phyloP scores from a whole-genome alignment of 1,139 yeast species.

The Chernovozyma aurita region DNA sequence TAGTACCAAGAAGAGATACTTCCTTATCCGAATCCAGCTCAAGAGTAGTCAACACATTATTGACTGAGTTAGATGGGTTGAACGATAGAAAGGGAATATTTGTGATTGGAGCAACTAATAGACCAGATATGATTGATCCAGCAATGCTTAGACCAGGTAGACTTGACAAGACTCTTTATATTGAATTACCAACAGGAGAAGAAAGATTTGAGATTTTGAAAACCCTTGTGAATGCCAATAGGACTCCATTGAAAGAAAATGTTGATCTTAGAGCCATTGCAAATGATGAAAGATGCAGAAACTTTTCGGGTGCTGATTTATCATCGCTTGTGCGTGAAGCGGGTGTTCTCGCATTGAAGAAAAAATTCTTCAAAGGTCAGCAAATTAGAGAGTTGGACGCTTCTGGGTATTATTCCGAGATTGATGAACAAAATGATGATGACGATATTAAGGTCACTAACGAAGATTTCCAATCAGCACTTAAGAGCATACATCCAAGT shows the following conservation, averaged over 20 bases:
- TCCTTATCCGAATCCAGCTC: slow-evolving; percentile 86
- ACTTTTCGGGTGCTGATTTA: slow-evolving; percentile 94
- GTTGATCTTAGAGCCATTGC: slow-evolving; percentile 66
- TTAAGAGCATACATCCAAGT: slow-evolving; percentile 77
- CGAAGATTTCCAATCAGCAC: slow-evolving; percentile 68
- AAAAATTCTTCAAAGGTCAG: slow-evolving; percentile 52
- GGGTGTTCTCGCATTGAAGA: slow-evolving; percentile 80
- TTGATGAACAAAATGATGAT: too few relatives aligned
- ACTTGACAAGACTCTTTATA: slow-evolving; percentile 86
- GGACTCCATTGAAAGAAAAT: slow-evolving; percentile 66
- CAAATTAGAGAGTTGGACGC: slow-evolving; percentile 47
- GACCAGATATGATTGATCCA: slow-evolving; percentile 98
- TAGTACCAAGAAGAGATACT: slow-evolving; percentile 91
- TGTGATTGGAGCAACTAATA: slow-evolving; percentile 93
- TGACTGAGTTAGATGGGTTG: slow-evolving; percentile 92
- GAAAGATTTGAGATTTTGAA: slow-evolving; percentile 80
- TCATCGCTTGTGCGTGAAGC: slow-evolving; percentile 92
- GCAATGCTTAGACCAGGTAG: slow-evolving; percentile 98
- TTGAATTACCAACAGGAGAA: slow-evolving; percentile 74
- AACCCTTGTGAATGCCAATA: slow-evolving; percentile 67
- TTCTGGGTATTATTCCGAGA: slow-evolving; percentile 36
- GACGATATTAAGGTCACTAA: slow-evolving; percentile 50
- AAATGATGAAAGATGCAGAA: slow-evolving; percentile 72
- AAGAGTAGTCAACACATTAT: slow-evolving; percentile 87
- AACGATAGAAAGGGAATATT: slow-evolving; percentile 90